These are phyloP conservation scores for Fraxinus paxiana DNA, from an alignment of 305 asterid species.

Conservation along the genomic window DNA sequence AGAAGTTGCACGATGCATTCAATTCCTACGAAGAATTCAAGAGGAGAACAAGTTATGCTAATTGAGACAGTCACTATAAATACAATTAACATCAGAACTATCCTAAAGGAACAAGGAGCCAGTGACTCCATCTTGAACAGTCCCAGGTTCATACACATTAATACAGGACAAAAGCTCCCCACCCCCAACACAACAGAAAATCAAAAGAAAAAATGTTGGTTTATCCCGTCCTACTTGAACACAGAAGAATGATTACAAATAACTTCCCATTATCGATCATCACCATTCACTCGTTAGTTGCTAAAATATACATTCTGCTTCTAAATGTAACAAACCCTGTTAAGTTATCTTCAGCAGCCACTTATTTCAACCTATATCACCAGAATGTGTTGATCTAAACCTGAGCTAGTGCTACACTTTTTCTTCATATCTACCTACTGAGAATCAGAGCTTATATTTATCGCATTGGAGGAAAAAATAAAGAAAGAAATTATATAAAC, in stretches of 20 bases:
- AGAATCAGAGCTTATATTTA: background rate
- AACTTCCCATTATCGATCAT: background rate
- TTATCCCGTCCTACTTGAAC: background rate
- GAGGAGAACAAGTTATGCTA: background rate
- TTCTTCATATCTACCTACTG: constrained; percentile 11
- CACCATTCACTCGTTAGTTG: constrained; percentile 5
- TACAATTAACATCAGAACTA: background rate
- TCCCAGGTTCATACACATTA: background rate
- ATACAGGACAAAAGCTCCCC: background rate
- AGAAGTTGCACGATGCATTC: background rate
- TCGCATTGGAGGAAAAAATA: background rate
- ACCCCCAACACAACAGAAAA: background rate
- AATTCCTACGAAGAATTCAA: background rate
- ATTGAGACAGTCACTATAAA: background rate
- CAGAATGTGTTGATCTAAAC: constrained; percentile 2
- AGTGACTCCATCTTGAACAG: background rate
- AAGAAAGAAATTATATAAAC: constrained; percentile 23
- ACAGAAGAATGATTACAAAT: background rate
- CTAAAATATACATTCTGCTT: constrained; percentile 26
- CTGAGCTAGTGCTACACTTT: constrained; percentile 2
- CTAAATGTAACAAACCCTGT: constrained; percentile 11
- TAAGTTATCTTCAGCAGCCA: constrained; percentile 16
- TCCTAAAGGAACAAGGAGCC: background rate
- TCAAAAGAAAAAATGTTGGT: background rate
- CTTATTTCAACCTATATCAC: constrained; percentile 27